Percentiles rank a stretch among this genome's conserved stretches.
These are phyloP conservation scores for Scedosporium boydii DNA, from an alignment of 2,329 filamentous ascomycete species.

Conservation along the genomic window DNA sequence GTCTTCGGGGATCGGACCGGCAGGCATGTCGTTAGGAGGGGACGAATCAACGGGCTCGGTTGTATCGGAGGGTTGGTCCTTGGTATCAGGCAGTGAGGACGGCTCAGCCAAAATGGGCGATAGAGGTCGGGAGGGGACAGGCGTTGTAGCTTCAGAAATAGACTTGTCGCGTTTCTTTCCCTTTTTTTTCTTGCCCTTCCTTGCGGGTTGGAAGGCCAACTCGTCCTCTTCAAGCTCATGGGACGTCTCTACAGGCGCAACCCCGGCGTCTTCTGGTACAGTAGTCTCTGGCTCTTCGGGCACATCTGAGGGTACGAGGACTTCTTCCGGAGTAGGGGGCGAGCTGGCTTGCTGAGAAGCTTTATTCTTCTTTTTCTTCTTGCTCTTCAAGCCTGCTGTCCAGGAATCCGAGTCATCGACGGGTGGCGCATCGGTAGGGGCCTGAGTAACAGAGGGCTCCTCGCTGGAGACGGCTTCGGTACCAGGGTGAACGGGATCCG, in stretches of 20 bases:
- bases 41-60: not conserved
- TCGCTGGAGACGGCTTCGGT: conserved; percentile 5
- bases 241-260: not conserved
- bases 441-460: conserved; percentile 4
- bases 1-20: not conserved
- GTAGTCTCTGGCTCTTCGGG: not conserved
- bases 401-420: too few species aligned
- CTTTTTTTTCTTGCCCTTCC: conserved; percentile 20
- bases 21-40: not conserved
- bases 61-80: not conserved
- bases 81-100: not conserved
- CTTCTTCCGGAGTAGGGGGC: too few species aligned
- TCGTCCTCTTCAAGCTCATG: conserved; percentile 1
- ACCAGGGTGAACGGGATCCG: not conserved
- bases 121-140: not conserved
- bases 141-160: not conserved
- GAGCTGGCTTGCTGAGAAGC: too few species aligned
- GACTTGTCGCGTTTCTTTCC: conserved; percentile 15
- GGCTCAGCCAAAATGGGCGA: not conserved
- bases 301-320: too few species aligned
- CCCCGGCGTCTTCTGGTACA: not conserved
- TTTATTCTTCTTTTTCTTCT: too few species aligned
- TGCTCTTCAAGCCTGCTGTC: too few species aligned
- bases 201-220: conserved; percentile 7
- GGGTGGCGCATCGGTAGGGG: not conserved